Base-by-base conservation (phyloP, 202 grass and related monocot species). In the Carex sylvatica region DNA sequence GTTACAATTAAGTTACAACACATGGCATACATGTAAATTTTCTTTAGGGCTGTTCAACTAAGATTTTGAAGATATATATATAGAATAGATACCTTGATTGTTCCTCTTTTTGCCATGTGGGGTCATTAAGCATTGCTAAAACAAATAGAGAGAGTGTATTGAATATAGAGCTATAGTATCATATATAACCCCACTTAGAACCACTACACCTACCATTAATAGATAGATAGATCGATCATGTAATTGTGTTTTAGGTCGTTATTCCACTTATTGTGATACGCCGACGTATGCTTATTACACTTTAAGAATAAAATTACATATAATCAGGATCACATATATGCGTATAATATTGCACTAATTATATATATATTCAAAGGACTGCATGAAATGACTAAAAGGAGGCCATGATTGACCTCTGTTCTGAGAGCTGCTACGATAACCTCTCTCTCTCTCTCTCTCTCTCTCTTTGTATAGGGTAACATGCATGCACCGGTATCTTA, bases 351-450 rank as follows among this genome's bases (percentile, higher is more conserved):
- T 80, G 87, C 75, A 59, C 62, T 65, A 89, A 92, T 89, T 84
- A 92, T 28, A 28, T 28, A 28, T 28, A 28, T 84, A 92, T 89
- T 89, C 85, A 81, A 85, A 73, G 86, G 78, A 79, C 63, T 72
- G 87, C 71, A 82, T 92, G 90, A 92, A 78, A 87, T 89, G 87
- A 92, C 90, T 88, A 88, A 92, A 92, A 89, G 87, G 66, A 11
- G 0, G 79, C 79, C 71, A 92, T 87, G 84, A 91, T 91, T 85
- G 74, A 79, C 53, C 23, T 53, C 79, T 61, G 65, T 74, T 58
- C 53, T 65, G 64, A 54, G 61, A 65, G 82, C 0, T 28, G 33
- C 38, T 64, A 40, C 53, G 71, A 65, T 73, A 63, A 65, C 4
- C 4, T 4, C 33, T 28, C 28, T 28, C 28, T 28, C 33, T 35